Base-by-base conservation (phyloP, 169 alveolate species). In the Theileria orientalis region DNA sequence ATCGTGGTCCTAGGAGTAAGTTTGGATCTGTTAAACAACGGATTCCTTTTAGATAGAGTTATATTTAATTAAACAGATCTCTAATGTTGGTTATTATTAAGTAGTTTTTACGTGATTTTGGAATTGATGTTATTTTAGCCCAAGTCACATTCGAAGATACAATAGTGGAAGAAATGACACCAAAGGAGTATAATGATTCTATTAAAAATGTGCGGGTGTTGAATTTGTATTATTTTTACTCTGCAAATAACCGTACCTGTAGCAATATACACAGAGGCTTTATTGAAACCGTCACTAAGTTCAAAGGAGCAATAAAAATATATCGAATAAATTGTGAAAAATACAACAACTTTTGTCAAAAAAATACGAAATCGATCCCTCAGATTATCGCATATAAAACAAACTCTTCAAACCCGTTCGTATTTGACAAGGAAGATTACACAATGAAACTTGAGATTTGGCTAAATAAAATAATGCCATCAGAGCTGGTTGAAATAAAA, bases 221-320 rank as follows among this genome's bases (percentile, higher is more conserved):
- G 29, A 83, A 87, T 75, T 46, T 91, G 29, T 82, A 85, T 35
- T 82, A 87, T 37, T 91, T 90, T 64, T 91, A 86, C 79, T 84
- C 89, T 44, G 89, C 88, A 27, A 78, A 86, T 16, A 86, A 94
- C 86, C 83, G 91, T 6, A 92, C 85, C 63, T 91, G 95, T 61
- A 66, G 52, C 40, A 57, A 75, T 13, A 86, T 74, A 51, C 79
- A 80, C 40, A 62, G 68, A 29, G 72, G 57, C 32, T 83, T 74
- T 71, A 70, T 80, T n/a, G 84, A 79, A 16, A 74, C 85, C 30
- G 71, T 84, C 11, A 79, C 86, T 37, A 87, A 87, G 33, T 87
- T 51, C 75, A 85, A 87, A 51, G 93, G 91, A 6, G 89, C 84
- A 16, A 30, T 87, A n/a, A 78, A 64, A n/a, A 57, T 74, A 33